Evolutionary conservation across 2,329 filamentous ascomycete species (phyloP).

Genomic region (Penicillium hordei): DNA sequence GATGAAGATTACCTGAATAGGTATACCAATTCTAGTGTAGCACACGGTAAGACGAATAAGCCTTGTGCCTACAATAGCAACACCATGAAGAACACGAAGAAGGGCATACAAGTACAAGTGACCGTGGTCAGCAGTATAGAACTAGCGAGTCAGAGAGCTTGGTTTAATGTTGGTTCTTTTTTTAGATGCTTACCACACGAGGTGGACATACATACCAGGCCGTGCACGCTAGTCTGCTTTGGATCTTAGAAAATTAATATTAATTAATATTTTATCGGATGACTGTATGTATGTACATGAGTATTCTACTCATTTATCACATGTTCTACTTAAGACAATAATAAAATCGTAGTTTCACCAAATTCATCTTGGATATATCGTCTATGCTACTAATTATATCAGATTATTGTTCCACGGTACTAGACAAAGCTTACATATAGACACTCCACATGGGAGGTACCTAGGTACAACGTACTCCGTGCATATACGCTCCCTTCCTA

Average conservation of each 20-base stretch:
- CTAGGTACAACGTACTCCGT: neutral
- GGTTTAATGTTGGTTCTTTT: slow-evolving; percentile 24
- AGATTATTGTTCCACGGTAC: neutral
- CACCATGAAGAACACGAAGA: neutral
- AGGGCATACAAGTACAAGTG: neutral
- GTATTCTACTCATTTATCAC: neutral
- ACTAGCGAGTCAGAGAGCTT: slow-evolving; percentile 11
- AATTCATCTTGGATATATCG: neutral
- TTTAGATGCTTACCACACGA: slow-evolving; percentile 13
- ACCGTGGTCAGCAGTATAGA: neutral
- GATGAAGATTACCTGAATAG: neutral
- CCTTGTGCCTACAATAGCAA: neutral
- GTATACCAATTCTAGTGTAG: too few species aligned
- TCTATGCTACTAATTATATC: neutral
- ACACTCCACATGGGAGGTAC: too few species aligned
- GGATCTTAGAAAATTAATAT: neutral
- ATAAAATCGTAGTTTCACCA: neutral
- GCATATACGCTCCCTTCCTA: neutral
- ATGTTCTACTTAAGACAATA: neutral
- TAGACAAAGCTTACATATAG: too few species aligned
- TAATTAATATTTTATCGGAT: too few species aligned
- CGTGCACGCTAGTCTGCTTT: slow-evolving; percentile 4
- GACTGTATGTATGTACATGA: too few species aligned
- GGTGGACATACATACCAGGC: neutral
- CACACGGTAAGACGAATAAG: neutral